Conservation (phyloP, 805 yeast species). For the Alloascoidea africana region DNA sequence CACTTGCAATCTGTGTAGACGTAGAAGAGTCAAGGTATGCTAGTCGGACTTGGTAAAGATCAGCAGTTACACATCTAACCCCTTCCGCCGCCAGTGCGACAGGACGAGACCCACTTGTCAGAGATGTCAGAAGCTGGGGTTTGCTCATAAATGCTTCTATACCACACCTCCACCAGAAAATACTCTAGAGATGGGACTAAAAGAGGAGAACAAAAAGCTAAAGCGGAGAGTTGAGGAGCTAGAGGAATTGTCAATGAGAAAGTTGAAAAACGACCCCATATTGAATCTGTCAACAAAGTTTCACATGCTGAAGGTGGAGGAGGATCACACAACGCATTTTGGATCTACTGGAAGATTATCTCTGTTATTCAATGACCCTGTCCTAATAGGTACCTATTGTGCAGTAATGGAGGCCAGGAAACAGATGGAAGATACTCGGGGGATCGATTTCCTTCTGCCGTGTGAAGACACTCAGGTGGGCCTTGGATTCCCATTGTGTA, state of each 20-base stretch:
- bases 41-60: neutral
- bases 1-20: no score
- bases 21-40: constrained; percentile 1
- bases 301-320: constrained; percentile 1
- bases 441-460: no score
- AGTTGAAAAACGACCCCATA: neutral
- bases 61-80: neutral
- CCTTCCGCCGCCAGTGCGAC: neutral
- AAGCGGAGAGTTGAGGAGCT: neutral
- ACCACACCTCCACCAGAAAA: neutral
- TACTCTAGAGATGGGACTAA: neutral
- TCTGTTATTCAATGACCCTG: constrained; percentile 1
- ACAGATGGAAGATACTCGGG: neutral
- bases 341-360: constrained; percentile 1
- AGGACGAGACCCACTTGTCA: neutral
- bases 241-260: neutral
- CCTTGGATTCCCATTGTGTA: no score
- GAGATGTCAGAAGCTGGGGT: neutral
- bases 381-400: neutral
- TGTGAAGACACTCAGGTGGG: no score
- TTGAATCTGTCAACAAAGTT: constrained; percentile 1
- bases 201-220: neutral
- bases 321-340: neutral
- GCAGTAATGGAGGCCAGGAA: neutral
- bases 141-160: neutral